Conservation (phyloP, 1,284 basidiomycete species). For the Neolentinus lepideus region DNA sequence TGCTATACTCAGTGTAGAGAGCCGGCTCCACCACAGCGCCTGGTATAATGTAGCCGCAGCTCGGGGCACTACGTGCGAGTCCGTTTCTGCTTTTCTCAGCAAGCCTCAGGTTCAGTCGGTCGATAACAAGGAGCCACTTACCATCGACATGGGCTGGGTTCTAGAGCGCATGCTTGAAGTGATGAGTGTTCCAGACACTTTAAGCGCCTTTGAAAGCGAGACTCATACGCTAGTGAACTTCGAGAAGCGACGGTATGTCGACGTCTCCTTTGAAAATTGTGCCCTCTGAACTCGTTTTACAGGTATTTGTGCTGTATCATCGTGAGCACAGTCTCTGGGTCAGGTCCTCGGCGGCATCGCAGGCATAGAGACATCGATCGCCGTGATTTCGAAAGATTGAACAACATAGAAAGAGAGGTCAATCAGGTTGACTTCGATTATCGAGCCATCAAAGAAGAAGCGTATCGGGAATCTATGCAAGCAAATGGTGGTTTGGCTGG, state of each 20-base stretch:
- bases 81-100: slow-evolving; percentile 47
- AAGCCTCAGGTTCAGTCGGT: slow-evolving; percentile 37
- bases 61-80: slow-evolving; percentile 55
- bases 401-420: slow-evolving; percentile 65
- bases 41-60: slow-evolving; percentile 63
- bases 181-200: slow-evolving; percentile 63
- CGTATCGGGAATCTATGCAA: slow-evolving; percentile 50
- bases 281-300: neutral
- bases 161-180: slow-evolving; percentile 74
- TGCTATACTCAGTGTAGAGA: slow-evolving; percentile 68
- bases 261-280: neutral
- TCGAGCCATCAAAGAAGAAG: slow-evolving; percentile 66
- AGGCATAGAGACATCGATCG: slow-evolving; percentile 50
- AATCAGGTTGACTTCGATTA: slow-evolving; percentile 52
- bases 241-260: slow-evolving; percentile 66
- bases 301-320: slow-evolving; percentile 65
- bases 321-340: slow-evolving; percentile 36
- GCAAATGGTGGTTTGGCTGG: slow-evolving; percentile 26
- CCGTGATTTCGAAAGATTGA: slow-evolving; percentile 65
- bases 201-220: slow-evolving; percentile 45
- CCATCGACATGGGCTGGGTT: slow-evolving; percentile 74
- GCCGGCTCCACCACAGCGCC: slow-evolving; percentile 59
- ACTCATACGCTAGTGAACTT: slow-evolving; percentile 63
- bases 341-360: slow-evolving; percentile 33
- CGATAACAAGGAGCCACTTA: slow-evolving; percentile 43